Evolutionary conservation across 257 asterid species (phyloP), one percentile per base, ranked within the genome.

Genomic region (Capsicum rhomboideum): DNA sequence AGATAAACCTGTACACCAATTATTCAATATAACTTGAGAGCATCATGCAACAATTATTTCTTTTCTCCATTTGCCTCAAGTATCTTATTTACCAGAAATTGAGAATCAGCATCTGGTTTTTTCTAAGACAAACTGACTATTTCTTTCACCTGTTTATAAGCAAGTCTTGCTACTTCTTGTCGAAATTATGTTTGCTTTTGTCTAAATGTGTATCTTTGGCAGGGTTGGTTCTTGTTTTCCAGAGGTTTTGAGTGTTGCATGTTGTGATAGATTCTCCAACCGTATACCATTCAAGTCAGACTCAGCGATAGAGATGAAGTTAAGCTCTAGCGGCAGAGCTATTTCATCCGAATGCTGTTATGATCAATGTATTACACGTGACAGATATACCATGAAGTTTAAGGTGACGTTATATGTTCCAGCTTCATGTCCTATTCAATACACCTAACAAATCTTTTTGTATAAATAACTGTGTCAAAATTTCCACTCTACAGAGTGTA

Each of bases 191-290:
- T 29, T 11, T 83, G 29, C 10, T 40, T 5, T 44, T 42, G 34
- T 80, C 40, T 53, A 63, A 64, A 44, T 82, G 50, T 49, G 31
- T 71, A 6, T 49, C 81, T 50, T 89, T 81, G 71, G 84, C 93
- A 91, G 97, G 89, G 89, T 90, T 83, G 97, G 93, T 44, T 85
- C 86, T 31, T 79, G 21, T 84, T 85, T 84, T 81, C 89, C 86
- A 49, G 81, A 75, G 63, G 52, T 84, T 74, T 79, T 92, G 55
- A 72, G 67, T 4, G 53, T 93, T 85, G 92, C 83, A 44, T 92
- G 94, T 87, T 86, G 61, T 69, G 97, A 93, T 88, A 84, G 31
- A 86, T 86, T 83, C 82, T 49, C 64, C 82, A 93, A 92, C 83
- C 74, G 80, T 13, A 78, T 88, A 61, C 84, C 80, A 34, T 92